Evolutionary conservation across 2,329 filamentous ascomycete genomes (phyloP).

Genomic region (Eutypa lata): DNA sequence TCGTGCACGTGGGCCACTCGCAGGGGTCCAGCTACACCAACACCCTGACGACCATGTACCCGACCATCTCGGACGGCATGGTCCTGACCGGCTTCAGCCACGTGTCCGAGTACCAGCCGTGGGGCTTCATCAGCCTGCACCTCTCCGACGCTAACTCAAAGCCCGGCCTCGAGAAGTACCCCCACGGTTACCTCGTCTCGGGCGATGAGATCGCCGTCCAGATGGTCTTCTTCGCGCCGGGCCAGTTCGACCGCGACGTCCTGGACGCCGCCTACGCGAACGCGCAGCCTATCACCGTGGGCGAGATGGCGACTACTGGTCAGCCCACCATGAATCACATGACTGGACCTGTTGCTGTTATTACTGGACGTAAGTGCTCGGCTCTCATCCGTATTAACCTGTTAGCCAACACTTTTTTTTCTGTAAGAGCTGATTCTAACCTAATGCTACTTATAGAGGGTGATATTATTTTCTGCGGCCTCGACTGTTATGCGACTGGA

Average conservation of each 20-base stretch:
- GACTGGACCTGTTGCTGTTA: constrained; percentile 53
- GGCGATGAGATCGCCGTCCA: constrained; percentile 46
- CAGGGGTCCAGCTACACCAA: constrained; percentile 61
- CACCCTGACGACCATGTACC: constrained; percentile 46
- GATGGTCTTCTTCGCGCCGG: constrained; percentile 49
- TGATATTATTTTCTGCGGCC: constrained; percentile 59
- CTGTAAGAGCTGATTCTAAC: not conserved
- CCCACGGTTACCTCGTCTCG: constrained; percentile 51
- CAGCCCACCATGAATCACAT: constrained; percentile 33
- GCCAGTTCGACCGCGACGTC: constrained; percentile 53
- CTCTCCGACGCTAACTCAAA: constrained; percentile 40
- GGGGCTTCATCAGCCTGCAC: constrained; percentile 44
- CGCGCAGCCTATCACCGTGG: constrained; percentile 54
- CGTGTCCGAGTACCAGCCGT: constrained; percentile 39
- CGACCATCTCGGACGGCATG: constrained; percentile 51
- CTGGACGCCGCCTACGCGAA: constrained; percentile 41
- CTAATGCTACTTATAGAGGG: constrained; percentile 26
- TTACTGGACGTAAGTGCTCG: constrained; percentile 44
- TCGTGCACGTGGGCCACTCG: constrained; percentile 62
- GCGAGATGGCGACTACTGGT: constrained; percentile 55
- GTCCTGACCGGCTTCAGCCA: constrained; percentile 59
- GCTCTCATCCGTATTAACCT: no score
- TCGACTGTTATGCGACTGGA: constrained; percentile 49
- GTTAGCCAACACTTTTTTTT: not conserved
- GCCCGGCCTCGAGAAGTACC: constrained; percentile 29